A percentile compares a stretch with the other conserved stretches of the same genome.
These are phyloP conservation scores for Eucalyptus rudis DNA, from an alignment of 345 rosid genomes.

Conservation along the genomic window DNA sequence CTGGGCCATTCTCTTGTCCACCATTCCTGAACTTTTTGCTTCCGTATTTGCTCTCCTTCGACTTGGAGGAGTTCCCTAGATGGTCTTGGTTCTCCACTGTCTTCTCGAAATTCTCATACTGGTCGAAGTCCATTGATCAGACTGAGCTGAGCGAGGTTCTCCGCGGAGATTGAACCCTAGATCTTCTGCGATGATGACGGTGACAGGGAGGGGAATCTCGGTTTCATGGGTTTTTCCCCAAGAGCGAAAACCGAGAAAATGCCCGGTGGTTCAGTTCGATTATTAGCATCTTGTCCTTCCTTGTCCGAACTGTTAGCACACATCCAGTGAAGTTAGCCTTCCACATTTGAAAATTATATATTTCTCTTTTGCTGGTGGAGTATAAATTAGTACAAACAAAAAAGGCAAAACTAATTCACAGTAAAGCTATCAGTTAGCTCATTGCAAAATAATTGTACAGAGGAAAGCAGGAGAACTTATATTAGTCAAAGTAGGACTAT, in stretches of 20 bases:
- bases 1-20: background rate
- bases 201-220: background rate
- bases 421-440: background rate
- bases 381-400: background rate
- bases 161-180: background rate
- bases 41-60: slow-evolving; percentile 16
- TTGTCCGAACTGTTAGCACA: slow-evolving; percentile 62
- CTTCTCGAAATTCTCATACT: slow-evolving; percentile 76
- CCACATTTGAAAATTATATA: background rate
- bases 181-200: background rate
- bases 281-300: slow-evolving; percentile 79
- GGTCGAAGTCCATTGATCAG: slow-evolving; percentile 63
- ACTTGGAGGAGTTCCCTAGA: slow-evolving; percentile 18
- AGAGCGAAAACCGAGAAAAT: too few species aligned
- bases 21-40: too few species aligned
- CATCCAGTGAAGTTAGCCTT: background rate
- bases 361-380: background rate
- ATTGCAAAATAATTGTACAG: background rate
- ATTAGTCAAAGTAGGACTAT: background rate
- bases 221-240: background rate
- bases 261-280: background rate
- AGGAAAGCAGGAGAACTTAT: background rate
- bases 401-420: background rate
- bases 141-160: background rate
- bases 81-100: slow-evolving; percentile 38